phyloP scores from a whole-genome alignment of 805 yeast genomes.

The Ogataea methanolica region DNA sequence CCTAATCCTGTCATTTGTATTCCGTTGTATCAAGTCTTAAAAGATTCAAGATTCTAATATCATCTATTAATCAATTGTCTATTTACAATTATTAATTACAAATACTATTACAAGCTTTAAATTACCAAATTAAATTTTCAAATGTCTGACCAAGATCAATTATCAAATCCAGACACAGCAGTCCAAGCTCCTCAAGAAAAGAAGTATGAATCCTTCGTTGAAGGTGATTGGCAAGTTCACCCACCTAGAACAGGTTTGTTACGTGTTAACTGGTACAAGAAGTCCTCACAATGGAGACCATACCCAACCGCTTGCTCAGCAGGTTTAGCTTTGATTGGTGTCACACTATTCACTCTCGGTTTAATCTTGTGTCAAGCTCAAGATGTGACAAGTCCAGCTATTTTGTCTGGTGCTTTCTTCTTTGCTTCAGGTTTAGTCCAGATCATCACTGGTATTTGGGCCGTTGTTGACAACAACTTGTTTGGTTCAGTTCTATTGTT shows the following conservation, averaged over 20 bases:
- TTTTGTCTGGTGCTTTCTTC: constrained; percentile 37
- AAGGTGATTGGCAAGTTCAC: constrained; percentile 16
- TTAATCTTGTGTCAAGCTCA: constrained; percentile 36
- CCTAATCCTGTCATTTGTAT: too few species aligned
- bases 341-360: constrained; percentile 39
- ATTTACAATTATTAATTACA: neutral
- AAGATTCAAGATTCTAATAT: too few species aligned
- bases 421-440: constrained; percentile 42
- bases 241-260: constrained; percentile 33
- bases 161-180: constrained; percentile 26
- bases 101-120: neutral
- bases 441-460: constrained; percentile 44
- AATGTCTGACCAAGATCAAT: constrained; percentile 23
- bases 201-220: neutral
- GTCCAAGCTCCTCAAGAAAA: constrained; percentile 9
- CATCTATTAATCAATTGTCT: neutral
- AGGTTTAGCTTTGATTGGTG: constrained; percentile 38
- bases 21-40: too few species aligned
- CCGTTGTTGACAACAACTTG: constrained; percentile 40
- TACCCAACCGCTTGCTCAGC: constrained; percentile 41
- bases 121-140: neutral
- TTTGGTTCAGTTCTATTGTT: constrained; percentile 46
- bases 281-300: constrained; percentile 35
- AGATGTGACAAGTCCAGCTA: constrained; percentile 34
- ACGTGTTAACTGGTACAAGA: constrained; percentile 37